Evolutionary conservation across 306 rosid genomes (phyloP), one percentile per base, ranked within the genome.

Genomic region (Cajanus cajan): DNA sequence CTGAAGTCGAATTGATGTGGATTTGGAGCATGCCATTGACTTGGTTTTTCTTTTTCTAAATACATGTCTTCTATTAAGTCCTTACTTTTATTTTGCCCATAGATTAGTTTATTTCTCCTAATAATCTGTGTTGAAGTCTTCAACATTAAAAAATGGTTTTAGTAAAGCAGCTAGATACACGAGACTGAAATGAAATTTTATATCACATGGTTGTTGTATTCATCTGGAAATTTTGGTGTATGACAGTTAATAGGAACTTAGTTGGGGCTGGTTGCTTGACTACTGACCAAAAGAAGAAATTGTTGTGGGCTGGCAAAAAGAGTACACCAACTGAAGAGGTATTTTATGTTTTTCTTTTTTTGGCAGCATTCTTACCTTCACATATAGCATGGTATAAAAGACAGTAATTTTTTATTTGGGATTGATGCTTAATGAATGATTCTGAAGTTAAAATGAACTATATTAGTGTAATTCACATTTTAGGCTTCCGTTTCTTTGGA

Each of bases 201-300:
- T 22, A 73, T 74, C 64, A 51, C 28, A 2, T 28, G 19, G 11
- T 19, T 41, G 48, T 44, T 19, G 34, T 85, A 80, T 52, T 83
- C 21, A 36, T 55, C 44, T 73, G 37, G 77, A 70, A 43, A 57
- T 69, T 82, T 66, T 80, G 79, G 55, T 85, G 79, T 72, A 39
- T 82, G 73, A 22, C 86, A 96, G 99, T 93, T 64, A 96, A 96
- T 81, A 91, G 59, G 86, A 96, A 93, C 84, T 90, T 93, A 76
- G 87, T 78, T 57, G 94, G 98, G 39, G 90, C 63, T 64, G 88
- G 90, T 71, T 80, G 77, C 85, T 82, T 93, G 97, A 91, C 98
- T 79, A 71, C 98, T 72, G 99, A 96, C 81, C 98, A 93, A 81
- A 96, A 96, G 93, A 96, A 96, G 94, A 96, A 96, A 88, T 87